Percentiles rank a stretch among this genome's conserved stretches.
These are phyloP conservation scores for Macrolepiota albuminosa DNA, from an alignment of 768 basidiomycete genomes.

Conservation along the genomic window DNA sequence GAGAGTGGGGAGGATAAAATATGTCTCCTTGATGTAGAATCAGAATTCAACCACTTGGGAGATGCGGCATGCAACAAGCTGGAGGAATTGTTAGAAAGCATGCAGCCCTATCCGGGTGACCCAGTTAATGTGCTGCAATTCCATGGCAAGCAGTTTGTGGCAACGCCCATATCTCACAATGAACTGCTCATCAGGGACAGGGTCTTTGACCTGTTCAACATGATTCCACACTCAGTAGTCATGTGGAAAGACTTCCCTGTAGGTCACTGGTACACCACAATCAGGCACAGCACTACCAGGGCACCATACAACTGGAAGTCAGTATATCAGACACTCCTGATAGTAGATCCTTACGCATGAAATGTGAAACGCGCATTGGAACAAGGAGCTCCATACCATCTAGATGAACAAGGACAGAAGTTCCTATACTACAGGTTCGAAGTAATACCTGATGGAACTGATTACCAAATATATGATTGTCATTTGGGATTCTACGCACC, in stretches of 20 bases:
- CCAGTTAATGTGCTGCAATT: not conserved
- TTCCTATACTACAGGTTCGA: not conserved
- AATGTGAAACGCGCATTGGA: not conserved
- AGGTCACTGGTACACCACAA: not conserved
- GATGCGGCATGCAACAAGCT: not conserved
- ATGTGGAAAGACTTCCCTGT: not conserved
- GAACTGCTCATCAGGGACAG: not conserved
- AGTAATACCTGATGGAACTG: not conserved
- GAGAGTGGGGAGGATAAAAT: not conserved
- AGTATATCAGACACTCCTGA: not conserved
- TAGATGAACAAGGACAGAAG: not conserved
- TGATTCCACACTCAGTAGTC: not conserved
- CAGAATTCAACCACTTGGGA: fast-evolving
- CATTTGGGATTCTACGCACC: not conserved
- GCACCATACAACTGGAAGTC: not conserved
- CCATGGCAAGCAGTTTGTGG: not conserved
- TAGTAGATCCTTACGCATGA: not conserved
- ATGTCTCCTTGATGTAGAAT: not conserved
- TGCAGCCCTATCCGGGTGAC: not conserved
- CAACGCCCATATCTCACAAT: not conserved
- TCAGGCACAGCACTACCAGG: not conserved
- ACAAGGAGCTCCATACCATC: not conserved
- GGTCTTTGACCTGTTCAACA: not conserved
- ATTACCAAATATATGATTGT: not conserved
- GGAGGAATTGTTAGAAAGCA: not conserved